A percentile compares a stretch with the other conserved stretches of the same genome.
Evolutionary conservation across 1,284 basidiomycete genomes (phyloP).

Genomic region (Anthracocystis setariae): DNA sequence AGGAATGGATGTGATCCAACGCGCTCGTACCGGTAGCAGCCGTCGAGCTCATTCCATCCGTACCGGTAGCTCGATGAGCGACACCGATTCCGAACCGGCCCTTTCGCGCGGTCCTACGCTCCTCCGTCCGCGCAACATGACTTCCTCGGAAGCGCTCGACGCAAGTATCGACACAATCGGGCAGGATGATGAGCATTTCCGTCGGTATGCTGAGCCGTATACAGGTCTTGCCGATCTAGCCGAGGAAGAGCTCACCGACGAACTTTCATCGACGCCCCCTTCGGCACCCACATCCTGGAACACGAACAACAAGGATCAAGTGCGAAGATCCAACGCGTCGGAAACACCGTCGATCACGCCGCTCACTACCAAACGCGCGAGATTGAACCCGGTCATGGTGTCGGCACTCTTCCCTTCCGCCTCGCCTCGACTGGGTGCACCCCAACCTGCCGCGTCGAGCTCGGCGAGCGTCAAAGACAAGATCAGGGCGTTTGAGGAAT

Average conservation of each 20-base stretch:
- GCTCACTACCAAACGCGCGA: slow-evolving; percentile 56
- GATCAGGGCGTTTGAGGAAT: slow-evolving; percentile 50
- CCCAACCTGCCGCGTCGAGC: background rate
- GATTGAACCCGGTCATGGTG: slow-evolving; percentile 50
- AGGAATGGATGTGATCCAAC: slow-evolving; percentile 61
- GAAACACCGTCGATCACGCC: slow-evolving; percentile 58
- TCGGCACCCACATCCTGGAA: background rate
- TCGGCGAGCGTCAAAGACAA: slow-evolving; percentile 46
- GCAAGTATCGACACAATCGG: slow-evolving; percentile 20
- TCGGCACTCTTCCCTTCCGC: slow-evolving; percentile 46
- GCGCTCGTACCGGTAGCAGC: slow-evolving; percentile 49
- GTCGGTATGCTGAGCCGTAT: background rate
- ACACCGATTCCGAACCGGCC: slow-evolving; percentile 28
- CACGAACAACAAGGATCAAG: background rate
- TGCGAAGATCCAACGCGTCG: slow-evolving; percentile 26
- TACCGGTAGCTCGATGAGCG: slow-evolving; percentile 33
- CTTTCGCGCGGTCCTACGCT: slow-evolving; percentile 34
- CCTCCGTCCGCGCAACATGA: slow-evolving; percentile 30
- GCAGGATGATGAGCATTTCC: background rate
- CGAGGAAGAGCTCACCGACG: slow-evolving; percentile 8
- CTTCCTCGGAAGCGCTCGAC: slow-evolving; percentile 6
- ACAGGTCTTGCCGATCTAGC: slow-evolving; percentile 12
- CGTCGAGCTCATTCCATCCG: slow-evolving; percentile 39
- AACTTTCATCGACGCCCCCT: background rate
- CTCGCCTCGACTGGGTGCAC: background rate